These are phyloP conservation scores for Hypericum androsaemum DNA, from an alignment of 345 rosid genomes.

Conservation along the genomic window DNA sequence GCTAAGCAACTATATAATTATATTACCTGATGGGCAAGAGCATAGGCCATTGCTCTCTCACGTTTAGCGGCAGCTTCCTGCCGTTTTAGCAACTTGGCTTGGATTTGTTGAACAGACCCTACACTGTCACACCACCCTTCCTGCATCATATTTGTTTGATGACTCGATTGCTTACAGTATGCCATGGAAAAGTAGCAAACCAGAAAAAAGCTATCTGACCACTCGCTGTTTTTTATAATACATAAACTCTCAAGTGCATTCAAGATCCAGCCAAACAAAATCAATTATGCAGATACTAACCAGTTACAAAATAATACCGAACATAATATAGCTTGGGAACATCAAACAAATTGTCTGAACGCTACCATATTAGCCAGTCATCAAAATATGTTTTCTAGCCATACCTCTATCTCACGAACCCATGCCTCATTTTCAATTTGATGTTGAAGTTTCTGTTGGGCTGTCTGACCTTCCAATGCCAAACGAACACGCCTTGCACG, in stretches of 20 bases:
- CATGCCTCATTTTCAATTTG: constrained; percentile 67
- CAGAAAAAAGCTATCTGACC: too few relatives aligned
- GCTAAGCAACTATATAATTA: too few relatives aligned
- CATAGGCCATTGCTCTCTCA: constrained; percentile 99
- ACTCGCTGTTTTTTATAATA: too few relatives aligned
- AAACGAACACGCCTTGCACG: constrained; percentile 95
- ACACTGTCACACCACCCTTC: constrained; percentile 96
- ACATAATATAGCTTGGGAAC: too few relatives aligned
- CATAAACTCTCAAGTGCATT: too few relatives aligned
- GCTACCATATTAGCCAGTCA: background rate
- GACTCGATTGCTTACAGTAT: too few relatives aligned
- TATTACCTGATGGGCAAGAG: constrained; percentile 90
- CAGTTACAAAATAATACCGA: too few relatives aligned
- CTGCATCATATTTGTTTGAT: constrained; percentile 26
- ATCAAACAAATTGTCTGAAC: too few relatives aligned
- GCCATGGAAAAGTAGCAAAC: too few relatives aligned
- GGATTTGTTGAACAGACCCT: constrained; percentile 95
- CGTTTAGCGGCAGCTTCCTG: constrained; percentile 99
- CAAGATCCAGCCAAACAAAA: too few relatives aligned
- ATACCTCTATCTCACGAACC: constrained; percentile 90
- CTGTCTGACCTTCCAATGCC: constrained; percentile 79
- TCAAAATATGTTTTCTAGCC: background rate
- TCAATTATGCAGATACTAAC: too few relatives aligned
- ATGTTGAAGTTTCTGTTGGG: constrained; percentile 65
- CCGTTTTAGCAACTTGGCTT: constrained; percentile 79